Evolutionary conservation across 495 filamentous ascomycete species (phyloP).

Genomic region (Neurospora sublineolata): DNA sequence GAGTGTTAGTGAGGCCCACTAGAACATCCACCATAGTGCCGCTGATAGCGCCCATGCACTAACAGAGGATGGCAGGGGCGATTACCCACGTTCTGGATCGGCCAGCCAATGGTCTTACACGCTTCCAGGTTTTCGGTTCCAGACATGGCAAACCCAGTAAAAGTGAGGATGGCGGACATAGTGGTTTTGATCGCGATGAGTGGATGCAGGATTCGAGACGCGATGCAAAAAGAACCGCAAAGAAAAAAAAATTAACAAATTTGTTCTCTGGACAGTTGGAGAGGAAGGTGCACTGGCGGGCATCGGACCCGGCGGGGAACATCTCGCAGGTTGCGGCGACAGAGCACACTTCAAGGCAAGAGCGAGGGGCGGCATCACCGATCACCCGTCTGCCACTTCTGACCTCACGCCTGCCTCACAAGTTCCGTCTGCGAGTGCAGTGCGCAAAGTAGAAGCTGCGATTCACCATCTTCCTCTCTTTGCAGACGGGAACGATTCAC

Average conservation of each 20-base stretch:
- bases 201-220: background rate
- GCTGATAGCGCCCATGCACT: background rate
- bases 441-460: background rate
- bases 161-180: background rate
- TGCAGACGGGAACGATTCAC: too few relatives aligned
- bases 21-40: background rate
- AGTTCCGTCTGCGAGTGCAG: background rate
- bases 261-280: background rate
- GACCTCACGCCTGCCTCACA: background rate
- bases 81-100: background rate
- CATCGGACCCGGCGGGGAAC: too few relatives aligned
- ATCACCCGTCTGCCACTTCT: background rate
- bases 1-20: background rate
- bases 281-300: background rate
- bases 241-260: background rate
- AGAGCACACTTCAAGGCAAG: background rate
- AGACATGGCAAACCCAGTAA: background rate
- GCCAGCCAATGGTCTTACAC: background rate
- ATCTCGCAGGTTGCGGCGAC: background rate
- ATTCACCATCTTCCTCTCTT: background rate
- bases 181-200: background rate
- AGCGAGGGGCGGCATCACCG: background rate
- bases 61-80: background rate
- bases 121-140: background rate
- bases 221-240: background rate